Conservation (phyloP, 31 red algal genomes). For the Bonnemaisonia californica region DNA sequence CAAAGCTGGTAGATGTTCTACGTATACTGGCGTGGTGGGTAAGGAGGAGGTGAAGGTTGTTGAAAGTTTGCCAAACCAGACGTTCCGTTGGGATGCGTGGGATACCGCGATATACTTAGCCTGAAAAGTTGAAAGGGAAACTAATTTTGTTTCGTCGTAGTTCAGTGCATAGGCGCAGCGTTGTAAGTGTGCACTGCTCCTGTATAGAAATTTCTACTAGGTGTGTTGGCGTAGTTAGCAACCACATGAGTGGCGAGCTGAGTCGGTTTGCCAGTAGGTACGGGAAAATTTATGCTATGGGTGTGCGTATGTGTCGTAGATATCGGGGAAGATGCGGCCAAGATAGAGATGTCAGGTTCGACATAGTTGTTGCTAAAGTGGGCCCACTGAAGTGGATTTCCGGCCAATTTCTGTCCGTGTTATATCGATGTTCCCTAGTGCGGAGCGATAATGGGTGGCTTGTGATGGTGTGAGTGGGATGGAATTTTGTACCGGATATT, state of each 20-base stretch:
- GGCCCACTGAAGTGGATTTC: conserved; percentile 22
- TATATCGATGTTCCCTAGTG: conserved; percentile 20
- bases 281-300: not conserved
- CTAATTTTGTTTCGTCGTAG: conserved; percentile 13
- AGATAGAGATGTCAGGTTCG: not conserved
- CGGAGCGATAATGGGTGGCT: not conserved
- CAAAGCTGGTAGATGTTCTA: conserved; percentile 13
- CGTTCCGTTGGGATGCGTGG: conserved; percentile 6
- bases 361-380: not conserved
- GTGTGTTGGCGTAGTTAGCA: conserved; percentile 24
- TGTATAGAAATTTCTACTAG: conserved; percentile 8
- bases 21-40: not conserved
- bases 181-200: conserved; percentile 3
- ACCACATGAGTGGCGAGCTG: conserved; percentile 11
- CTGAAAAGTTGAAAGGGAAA: conserved; percentile 22
- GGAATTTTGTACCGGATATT: not conserved
- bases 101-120: conserved; percentile 14
- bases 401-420: conserved; percentile 1
- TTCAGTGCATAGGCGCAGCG: conserved; percentile 9
- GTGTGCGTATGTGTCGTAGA: not conserved
- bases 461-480: not conserved
- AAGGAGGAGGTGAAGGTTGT: not conserved
- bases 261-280: not conserved
- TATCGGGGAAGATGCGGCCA: not conserved
- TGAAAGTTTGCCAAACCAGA: not conserved